A percentile compares a stretch with the other conserved stretches of the same genome.
phyloP scores from a whole-genome alignment of 2,329 filamentous ascomycete species.

The Diaporthe vaccinii region DNA sequence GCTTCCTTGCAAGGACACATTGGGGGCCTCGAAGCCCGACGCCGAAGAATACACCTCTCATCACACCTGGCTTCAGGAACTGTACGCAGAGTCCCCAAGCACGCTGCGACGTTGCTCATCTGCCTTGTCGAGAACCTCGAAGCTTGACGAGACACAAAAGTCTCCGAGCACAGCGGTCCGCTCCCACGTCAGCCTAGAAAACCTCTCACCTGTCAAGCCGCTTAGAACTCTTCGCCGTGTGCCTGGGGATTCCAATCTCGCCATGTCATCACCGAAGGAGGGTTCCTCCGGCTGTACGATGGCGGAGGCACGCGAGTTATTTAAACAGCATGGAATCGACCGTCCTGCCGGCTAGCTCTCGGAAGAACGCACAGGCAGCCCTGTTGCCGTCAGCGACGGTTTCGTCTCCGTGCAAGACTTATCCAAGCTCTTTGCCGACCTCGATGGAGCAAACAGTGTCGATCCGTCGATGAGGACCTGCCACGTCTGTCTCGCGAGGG shows the following conservation, averaged over 20 bases:
- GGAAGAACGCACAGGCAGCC: slow-evolving; percentile 50
- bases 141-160: not conserved
- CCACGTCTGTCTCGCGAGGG: slow-evolving; percentile 62
- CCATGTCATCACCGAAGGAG: not conserved
- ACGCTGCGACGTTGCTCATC: not conserved
- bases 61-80: not conserved
- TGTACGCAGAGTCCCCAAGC: not conserved
- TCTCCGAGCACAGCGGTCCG: not conserved
- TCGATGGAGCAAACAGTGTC: slow-evolving; percentile 49
- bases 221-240: not conserved
- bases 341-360: slow-evolving; percentile 62
- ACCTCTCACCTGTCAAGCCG: not conserved
- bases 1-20: not conserved
- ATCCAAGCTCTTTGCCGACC: slow-evolving; percentile 44
- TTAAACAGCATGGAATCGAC: slow-evolving; percentile 61
- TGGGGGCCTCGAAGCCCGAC: not conserved
- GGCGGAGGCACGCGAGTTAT: slow-evolving; percentile 61
- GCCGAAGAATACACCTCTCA: not conserved
- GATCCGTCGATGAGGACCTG: slow-evolving; percentile 53
- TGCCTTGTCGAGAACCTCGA: not conserved
- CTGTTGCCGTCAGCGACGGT: not conserved
- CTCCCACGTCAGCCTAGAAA: slow-evolving; percentile 1
- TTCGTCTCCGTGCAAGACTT: slow-evolving; percentile 40
- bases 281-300: slow-evolving; percentile 14
- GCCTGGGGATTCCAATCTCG: not conserved